These are phyloP conservation scores for Echeveria elegans DNA, from an alignment of 164 flowering plant species.

Conservation along the genomic window DNA sequence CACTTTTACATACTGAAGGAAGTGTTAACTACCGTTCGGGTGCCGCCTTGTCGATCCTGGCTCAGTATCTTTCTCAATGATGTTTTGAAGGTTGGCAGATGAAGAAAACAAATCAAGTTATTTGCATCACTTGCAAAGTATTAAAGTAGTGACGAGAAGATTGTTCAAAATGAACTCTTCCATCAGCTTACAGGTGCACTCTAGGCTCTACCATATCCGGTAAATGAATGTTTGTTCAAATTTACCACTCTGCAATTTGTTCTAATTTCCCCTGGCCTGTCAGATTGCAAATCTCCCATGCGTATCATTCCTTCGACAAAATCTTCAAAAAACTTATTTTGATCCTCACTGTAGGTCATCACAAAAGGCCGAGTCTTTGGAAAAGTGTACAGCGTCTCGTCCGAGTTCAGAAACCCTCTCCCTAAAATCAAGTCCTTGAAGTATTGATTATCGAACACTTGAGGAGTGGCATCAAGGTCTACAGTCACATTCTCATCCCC, in stretches of 20 bases:
- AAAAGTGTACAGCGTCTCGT: constrained; percentile 50
- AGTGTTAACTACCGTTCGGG: too few relatives aligned
- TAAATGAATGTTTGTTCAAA: background rate
- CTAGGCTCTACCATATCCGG: background rate
- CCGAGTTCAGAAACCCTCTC: constrained; percentile 82
- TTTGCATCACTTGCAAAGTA: background rate
- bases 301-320: constrained; percentile 81
- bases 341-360: constrained; percentile 28
- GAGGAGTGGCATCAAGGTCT: constrained; percentile 68
- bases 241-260: constrained; percentile 67
- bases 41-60: too few relatives aligned
- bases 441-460: constrained; percentile 67
- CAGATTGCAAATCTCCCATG: constrained; percentile 73
- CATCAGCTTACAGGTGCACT: background rate
- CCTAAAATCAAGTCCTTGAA: constrained; percentile 72
- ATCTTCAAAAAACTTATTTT: constrained; percentile 46
- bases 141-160: too few relatives aligned
- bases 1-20: too few relatives aligned
- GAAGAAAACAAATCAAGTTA: background rate
- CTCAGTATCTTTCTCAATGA: too few relatives aligned
- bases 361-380: constrained; percentile 43
- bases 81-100: too few relatives aligned
- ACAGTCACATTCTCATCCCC: constrained; percentile 69
- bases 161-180: background rate
- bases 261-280: constrained; percentile 67